Conservation (phyloP, 2,329 filamentous ascomycete species). For the Cordyceps farinosa region DNA sequence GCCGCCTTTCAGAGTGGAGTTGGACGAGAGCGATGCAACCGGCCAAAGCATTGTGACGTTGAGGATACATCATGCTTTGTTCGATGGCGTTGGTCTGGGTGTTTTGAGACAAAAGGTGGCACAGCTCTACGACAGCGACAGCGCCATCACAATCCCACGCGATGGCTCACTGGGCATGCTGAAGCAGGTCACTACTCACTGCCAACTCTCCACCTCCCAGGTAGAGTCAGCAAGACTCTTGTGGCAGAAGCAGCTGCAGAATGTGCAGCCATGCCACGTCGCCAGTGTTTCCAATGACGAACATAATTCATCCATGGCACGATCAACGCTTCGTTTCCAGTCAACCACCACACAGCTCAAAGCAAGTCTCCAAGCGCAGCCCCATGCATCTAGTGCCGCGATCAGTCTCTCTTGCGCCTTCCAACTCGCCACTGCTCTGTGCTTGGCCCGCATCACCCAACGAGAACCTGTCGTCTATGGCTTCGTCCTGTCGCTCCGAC, state of each 20-base stretch:
- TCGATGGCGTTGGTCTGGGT: conserved; percentile 23
- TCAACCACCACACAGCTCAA: conserved; percentile 17
- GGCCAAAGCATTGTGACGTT: conserved; percentile 19
- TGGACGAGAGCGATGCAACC: neutral
- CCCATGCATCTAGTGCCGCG: no score
- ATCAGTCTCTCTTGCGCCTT: conserved; percentile 1
- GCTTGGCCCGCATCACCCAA: conserved; percentile 20
- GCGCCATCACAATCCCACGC: no score
- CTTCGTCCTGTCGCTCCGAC: conserved; percentile 22
- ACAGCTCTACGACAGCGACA: neutral
- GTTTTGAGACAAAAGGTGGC: conserved; percentile 20
- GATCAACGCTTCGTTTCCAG: conserved; percentile 15
- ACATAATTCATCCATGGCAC: neutral
- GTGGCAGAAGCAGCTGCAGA: no score
- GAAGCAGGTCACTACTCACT: neutral
- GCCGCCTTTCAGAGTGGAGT: conserved; percentile 17
- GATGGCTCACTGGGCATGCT: conserved; percentile 9
- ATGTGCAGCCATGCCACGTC: no score
- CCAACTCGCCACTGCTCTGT: conserved; percentile 21
- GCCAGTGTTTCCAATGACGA: neutral
- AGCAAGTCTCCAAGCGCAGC: neutral
- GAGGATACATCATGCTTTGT: conserved; percentile 25
- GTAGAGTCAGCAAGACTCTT: no score
- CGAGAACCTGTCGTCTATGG: conserved; percentile 20
- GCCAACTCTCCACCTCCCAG: no score